phyloP scores from a whole-genome alignment of 192 early-diverging fungal species.

The Diversispora eburnea region DNA sequence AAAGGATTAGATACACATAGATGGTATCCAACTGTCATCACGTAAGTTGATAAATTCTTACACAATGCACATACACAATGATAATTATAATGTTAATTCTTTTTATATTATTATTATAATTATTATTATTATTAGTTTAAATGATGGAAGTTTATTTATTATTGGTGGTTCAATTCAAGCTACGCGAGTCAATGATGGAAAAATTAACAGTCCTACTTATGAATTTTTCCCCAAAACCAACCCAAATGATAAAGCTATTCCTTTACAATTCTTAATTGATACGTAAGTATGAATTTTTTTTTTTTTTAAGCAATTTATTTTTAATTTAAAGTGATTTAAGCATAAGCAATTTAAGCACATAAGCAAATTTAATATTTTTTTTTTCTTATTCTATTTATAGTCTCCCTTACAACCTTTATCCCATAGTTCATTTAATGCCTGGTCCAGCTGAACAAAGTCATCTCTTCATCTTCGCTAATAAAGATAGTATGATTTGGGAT shows the following conservation, averaged over 20 bases:
- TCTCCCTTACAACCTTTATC: constrained; percentile 52
- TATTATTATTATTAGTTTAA: constrained; percentile 19
- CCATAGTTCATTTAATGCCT: constrained; percentile 49
- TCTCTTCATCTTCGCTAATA: constrained; percentile 52
- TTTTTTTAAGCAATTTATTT: not conserved
- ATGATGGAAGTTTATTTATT: constrained; percentile 49
- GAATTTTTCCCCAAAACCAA: constrained; percentile 31
- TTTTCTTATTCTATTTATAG: no score
- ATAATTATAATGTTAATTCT: not conserved
- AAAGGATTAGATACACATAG: constrained; percentile 41
- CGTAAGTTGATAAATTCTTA: constrained; percentile 7
- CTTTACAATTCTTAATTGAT: constrained; percentile 45
- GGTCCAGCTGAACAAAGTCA: constrained; percentile 33
- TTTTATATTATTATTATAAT: not conserved
- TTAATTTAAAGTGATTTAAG: no score
- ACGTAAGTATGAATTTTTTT: constrained; percentile 20
- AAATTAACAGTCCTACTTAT: constrained; percentile 46
- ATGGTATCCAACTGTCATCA: constrained; percentile 50
- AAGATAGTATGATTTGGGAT: constrained; percentile 51
- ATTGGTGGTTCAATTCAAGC: constrained; percentile 53
- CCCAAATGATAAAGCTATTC: constrained; percentile 20
- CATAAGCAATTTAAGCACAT: not conserved
- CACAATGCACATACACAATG: not conserved
- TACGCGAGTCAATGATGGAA: constrained; percentile 34
- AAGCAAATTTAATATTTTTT: not conserved